phyloP scores from a whole-genome alignment of 169 alveolate genomes.

The Plasmodium ovale region DNA sequence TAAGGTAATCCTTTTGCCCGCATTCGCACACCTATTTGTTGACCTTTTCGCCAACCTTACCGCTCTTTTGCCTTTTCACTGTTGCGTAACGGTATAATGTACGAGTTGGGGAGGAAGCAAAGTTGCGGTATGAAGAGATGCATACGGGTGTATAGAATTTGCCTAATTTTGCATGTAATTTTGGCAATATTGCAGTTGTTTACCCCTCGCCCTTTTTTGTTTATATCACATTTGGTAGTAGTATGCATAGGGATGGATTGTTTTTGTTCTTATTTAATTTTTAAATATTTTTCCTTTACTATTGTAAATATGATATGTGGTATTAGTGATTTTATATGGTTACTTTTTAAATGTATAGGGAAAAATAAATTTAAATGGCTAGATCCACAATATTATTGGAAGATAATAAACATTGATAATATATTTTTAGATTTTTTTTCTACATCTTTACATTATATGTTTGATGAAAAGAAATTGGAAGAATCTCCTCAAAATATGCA shows the following conservation, averaged over 20 bases:
- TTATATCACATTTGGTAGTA: conserved; percentile 55
- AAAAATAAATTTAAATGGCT: conserved; percentile 63
- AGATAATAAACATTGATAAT: conserved; percentile 57
- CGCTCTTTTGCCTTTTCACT: conserved; percentile 5
- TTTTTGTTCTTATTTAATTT: conserved; percentile 52
- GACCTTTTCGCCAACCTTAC: neutral
- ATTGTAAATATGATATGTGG: conserved; percentile 75
- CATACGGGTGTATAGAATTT: conserved; percentile 41
- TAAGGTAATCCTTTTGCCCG: too few species aligned
- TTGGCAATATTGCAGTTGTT: conserved; percentile 52
- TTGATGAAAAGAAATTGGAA: conserved; percentile 49
- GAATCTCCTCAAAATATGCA: conserved; percentile 53
- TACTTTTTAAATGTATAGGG: conserved; percentile 74
- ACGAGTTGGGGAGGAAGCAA: conserved; percentile 48
- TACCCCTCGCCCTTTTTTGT: conserved; percentile 73
- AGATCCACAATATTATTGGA: conserved; percentile 70
- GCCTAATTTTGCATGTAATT: conserved; percentile 53
- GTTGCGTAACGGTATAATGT: conserved; percentile 25
- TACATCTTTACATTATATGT: conserved; percentile 66
- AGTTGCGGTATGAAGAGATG: conserved; percentile 49
- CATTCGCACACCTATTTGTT: neutral
- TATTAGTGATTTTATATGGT: conserved; percentile 68
- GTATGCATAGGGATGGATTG: conserved; percentile 47
- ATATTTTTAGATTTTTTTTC: conserved; percentile 67
- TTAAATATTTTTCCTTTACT: conserved; percentile 67